phyloP scores from a whole-genome alignment of 495 filamentous ascomycete genomes.

The Aspergillus hancockii region DNA sequence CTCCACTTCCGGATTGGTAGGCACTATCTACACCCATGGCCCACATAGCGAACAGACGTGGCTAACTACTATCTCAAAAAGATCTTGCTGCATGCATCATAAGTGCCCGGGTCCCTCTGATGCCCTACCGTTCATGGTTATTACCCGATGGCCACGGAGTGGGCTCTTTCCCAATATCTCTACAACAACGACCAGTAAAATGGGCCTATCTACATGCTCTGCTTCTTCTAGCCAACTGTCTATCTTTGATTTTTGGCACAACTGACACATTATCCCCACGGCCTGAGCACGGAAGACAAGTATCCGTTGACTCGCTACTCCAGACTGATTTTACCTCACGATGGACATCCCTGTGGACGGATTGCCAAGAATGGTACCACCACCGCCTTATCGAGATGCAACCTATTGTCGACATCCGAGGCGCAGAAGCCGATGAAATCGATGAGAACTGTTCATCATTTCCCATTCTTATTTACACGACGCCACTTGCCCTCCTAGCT shows the following conservation, averaged over 20 bases:
- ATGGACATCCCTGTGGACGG: background rate
- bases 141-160: background rate
- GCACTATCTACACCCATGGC: background rate
- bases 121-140: background rate
- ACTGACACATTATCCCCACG: background rate
- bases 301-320: background rate
- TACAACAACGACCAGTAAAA: background rate
- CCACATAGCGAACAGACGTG: background rate
- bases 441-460: background rate
- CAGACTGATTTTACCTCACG: background rate
- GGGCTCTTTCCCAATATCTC: background rate
- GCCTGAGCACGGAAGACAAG: background rate
- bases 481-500: background rate
- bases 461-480: background rate
- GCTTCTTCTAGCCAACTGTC: background rate
- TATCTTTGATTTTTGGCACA: background rate
- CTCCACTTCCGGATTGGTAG: background rate
- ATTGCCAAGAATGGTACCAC: background rate
- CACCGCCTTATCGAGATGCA: background rate
- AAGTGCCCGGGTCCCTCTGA: background rate
- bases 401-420: background rate
- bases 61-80: background rate
- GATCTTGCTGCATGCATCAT: background rate
- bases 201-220: background rate
- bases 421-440: background rate